Conservation (phyloP, 169 alveolate genomes). For the Cyclospora cayetanensis region DNA sequence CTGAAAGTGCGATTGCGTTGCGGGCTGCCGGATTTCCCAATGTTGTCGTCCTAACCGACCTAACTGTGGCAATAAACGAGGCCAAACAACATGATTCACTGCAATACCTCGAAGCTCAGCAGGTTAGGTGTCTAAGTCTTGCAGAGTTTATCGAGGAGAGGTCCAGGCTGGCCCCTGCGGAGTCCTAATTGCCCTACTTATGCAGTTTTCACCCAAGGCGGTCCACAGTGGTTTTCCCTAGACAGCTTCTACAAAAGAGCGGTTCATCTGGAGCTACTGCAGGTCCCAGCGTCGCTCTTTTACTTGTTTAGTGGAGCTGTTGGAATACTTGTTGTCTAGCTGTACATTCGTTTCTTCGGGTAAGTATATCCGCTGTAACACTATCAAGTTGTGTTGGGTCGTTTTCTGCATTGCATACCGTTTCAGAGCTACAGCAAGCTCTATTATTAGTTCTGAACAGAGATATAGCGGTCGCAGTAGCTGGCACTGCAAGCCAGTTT, state of each 20-base stretch:
- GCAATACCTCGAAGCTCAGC: neutral
- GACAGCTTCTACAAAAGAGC: neutral
- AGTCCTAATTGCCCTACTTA: neutral
- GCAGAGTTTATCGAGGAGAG: neutral
- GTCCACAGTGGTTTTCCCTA: neutral
- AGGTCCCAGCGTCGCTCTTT: neutral
- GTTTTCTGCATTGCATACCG: too few species aligned
- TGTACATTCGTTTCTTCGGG: too few species aligned
- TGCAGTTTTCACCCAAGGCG: neutral
- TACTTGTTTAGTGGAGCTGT: neutral
- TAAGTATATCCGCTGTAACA: too few species aligned
- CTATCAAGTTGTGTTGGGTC: too few species aligned
- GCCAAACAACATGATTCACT: neutral
- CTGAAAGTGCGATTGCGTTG: conserved; percentile 35
- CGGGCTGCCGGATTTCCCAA: conserved; percentile 30
- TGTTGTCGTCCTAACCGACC: conserved; percentile 30
- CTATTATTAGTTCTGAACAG: too few species aligned
- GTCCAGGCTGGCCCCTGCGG: neutral
- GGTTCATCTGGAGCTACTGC: neutral
- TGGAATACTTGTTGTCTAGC: too few species aligned
- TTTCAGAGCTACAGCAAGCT: too few species aligned
- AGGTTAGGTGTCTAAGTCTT: neutral
- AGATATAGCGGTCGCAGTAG: too few species aligned
- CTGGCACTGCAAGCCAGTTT: too few species aligned
- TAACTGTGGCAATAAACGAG: neutral